Evolutionary conservation across 768 basidiomycete species (phyloP), one percentile per base, ranked within the genome.

Genomic region (Auricularia cornea): DNA sequence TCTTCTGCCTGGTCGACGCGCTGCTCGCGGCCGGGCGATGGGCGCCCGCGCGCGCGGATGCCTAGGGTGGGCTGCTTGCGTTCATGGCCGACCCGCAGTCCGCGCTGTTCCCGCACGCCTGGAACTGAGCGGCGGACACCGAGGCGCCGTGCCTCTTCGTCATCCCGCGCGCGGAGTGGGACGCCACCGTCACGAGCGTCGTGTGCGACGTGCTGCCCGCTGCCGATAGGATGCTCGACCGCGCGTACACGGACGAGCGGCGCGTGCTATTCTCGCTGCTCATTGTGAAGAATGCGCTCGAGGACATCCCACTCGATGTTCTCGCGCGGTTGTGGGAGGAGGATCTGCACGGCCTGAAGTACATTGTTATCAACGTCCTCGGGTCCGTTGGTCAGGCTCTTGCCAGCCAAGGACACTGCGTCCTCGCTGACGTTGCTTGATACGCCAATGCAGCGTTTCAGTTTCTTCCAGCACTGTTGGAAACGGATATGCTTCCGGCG

Each of bases 1-100:
- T 90, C 73, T 84, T 84, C 0, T 83, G 84, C 60, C 85, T 90
- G 11, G 76, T 92, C 28, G 84, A 84, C 66, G 89, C 88, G 76
- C 88, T 89, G 72, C 83, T 82, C 59, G 41, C 59, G 14, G 84
- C 84, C 61, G 83, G 84, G 61, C 78, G 81, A 54, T 90, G 88
- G 0, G 79, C 82, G 30, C 83, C 81, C 66, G 83, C 86, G 0
- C 84, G 84, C 2, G 80, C 86, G 33, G 78, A 88, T 48, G 87
- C 86, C 0, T 90, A 92, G 74, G 82, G 85, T 35, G 80, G 91
- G 30, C 77, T 92, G 2, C 74, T 80, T 38, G 80, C 84, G 48
- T 79, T 91, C 30, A 79, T 84, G 0, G 79, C 80, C 54, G 81
- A 86, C 51, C 88, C 90, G 6, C 78, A 72, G 16, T 80, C 84